Base-by-base conservation (phyloP, 2,329 filamentous ascomycete genomes). In the Scedosporium boydii region DNA sequence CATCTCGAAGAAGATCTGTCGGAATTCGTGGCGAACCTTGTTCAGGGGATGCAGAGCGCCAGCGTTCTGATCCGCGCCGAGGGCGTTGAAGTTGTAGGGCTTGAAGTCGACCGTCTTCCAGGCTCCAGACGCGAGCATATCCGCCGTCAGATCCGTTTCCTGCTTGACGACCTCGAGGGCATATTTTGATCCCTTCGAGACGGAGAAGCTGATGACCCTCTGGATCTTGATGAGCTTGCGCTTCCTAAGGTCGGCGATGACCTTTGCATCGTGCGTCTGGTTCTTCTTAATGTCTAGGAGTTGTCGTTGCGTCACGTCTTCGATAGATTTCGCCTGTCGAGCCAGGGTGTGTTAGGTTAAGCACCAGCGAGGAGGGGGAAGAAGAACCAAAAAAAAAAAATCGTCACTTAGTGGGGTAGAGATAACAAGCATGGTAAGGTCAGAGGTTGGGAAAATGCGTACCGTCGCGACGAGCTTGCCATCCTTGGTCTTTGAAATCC, bases 1-100 rank as follows among this genome's bases (percentile, higher is more conserved):
- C 87, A 96, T 96, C 74, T 96, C 92, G 78, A 99, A 98, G 86
- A 99, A 99, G 73, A 99, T 97, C 72, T 95, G 90, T 63, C 95
- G 84, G 83, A 99, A 96, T 77, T 98, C 95, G 70, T 91, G 85
- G 69, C 95, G 89, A 69, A 98, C 93, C 81, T 98, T 98, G 79
- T 92, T 97, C 68, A 99, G 79, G 71, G 87, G 86, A 72, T 82
- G 88, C 71, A 83, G 75, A 14, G 85, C 82, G 60, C 85, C 85
- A 14, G 85, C 78, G 65, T 81, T 78, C 72, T 87, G 85, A 68
- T 85, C 82, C 3, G 82, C 78, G 23, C 85, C 85, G 42, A 87
- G 77, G 2, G 81, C 79, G 86, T 92, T 96, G 80, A 96, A 91
- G 67, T 86, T 84, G 6, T 80, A 81, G 3, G 78, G 78, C 87